Evolutionary conservation across 495 filamentous ascomycete species (phyloP).

Genomic region (Penicillium roqueforti): DNA sequence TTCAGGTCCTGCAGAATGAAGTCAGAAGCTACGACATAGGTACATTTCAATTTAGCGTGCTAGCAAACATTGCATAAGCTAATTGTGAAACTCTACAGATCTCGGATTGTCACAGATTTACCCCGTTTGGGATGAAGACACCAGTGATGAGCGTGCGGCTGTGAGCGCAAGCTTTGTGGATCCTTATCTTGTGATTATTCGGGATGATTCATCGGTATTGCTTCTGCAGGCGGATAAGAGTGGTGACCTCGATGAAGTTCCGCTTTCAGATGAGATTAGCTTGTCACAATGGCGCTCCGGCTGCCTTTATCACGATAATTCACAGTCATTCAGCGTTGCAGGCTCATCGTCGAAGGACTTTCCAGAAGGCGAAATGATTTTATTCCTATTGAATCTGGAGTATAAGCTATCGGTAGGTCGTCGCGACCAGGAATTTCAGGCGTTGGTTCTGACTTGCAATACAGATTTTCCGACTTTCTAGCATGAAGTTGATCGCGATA

Average conservation of each 20-base stretch:
- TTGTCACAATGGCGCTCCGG: slow-evolving; percentile 71
- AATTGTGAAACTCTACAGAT: slow-evolving; percentile 47
- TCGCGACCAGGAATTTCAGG: background rate
- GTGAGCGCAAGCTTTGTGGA: slow-evolving; percentile 81
- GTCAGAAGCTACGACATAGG: slow-evolving; percentile 83
- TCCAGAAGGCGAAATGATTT: slow-evolving; percentile 48
- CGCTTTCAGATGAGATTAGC: slow-evolving; percentile 50
- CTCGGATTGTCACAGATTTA: slow-evolving; percentile 83
- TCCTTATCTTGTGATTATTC: slow-evolving; percentile 79
- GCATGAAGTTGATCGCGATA: slow-evolving; percentile 32
- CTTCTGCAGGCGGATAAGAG: slow-evolving; percentile 71
- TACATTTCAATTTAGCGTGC: slow-evolving; percentile 39
- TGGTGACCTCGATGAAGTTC: slow-evolving; percentile 82
- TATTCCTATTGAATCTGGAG: slow-evolving; percentile 68
- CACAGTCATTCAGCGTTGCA: slow-evolving; percentile 48
- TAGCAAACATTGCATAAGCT: background rate
- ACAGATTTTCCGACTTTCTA: slow-evolving; percentile 42
- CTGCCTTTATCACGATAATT: slow-evolving; percentile 69
- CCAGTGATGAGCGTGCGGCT: slow-evolving; percentile 69
- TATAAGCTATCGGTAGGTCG: slow-evolving; percentile 68
- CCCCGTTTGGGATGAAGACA: slow-evolving; percentile 83
- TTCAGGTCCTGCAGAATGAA: slow-evolving; percentile 80
- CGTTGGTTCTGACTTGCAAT: background rate
- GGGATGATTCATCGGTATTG: slow-evolving; percentile 73
- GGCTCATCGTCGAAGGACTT: slow-evolving; percentile 40